Evolutionary conservation across 495 filamentous ascomycete species (phyloP).

Genomic region (Rostrohypoxylon terebratum): DNA sequence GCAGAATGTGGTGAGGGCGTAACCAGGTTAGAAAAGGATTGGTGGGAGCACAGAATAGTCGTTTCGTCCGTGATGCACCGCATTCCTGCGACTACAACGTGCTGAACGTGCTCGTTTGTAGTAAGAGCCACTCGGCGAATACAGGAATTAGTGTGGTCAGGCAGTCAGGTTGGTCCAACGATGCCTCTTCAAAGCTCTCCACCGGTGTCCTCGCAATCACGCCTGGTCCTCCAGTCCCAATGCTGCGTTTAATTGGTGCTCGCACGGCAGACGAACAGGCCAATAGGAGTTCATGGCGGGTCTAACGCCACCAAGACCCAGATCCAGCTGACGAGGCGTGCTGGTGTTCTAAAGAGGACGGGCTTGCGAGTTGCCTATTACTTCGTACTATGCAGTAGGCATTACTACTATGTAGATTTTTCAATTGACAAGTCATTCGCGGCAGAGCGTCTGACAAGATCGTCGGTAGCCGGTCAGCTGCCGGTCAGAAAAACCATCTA

Average conservation of each 20-base stretch:
- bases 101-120: constrained; percentile 27
- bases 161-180: constrained; percentile 23
- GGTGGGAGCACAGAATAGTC: constrained; percentile 14
- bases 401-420: no score
- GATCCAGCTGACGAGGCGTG: constrained; percentile 18
- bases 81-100: constrained; percentile 31
- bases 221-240: constrained; percentile 15
- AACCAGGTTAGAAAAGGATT: constrained; percentile 7
- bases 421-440: constrained; percentile 11
- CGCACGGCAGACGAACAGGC: constrained; percentile 26
- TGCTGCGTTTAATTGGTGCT: constrained; percentile 3
- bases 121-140: constrained; percentile 35
- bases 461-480: constrained; percentile 40
- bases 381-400: no score
- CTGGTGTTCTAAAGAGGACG: constrained; percentile 22
- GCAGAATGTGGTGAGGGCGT: constrained; percentile 11
- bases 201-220: constrained; percentile 25
- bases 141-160: constrained; percentile 5
- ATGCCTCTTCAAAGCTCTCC: constrained; percentile 8
- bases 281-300: constrained; percentile 22
- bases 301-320: constrained; percentile 12
- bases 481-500: constrained; percentile 13
- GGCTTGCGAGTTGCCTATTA: constrained; percentile 10
- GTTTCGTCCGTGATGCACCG: constrained; percentile 23
- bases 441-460: constrained; percentile 44